Evolutionary conservation across 2,329 filamentous ascomycete species (phyloP), one percentile per base, ranked within the genome.

Genomic region (Periconia sp.): DNA sequence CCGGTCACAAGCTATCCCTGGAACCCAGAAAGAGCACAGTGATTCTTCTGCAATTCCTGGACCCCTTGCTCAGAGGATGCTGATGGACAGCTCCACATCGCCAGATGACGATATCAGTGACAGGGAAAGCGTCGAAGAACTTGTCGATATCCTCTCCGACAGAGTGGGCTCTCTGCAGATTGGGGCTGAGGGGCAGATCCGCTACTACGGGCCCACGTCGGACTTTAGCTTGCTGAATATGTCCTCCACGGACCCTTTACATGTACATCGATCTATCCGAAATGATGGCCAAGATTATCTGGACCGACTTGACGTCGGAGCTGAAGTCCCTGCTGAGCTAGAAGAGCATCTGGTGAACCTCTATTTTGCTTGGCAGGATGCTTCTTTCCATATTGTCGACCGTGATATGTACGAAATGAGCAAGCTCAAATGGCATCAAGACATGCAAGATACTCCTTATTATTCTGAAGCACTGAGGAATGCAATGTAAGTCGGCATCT

Each of bases 261-360:
- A 31, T 31, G 19, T 18, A 4, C 32, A 34, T 12, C 32, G 17
- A n/a, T 18, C 32, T 7, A 19, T 34, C 13, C 16, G 32, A 15
- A 34, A 34, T 23, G 32, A 34, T 12, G 32, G 32, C 16, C 32
- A 34, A 19, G 32, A 34, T n/a, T 34, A 34, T 15, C 19, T 34
- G 19, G 17, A 34, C 13, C 32, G 32, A 11, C 32, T 34, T 19
- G 32, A 34, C 22, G 13, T 34, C 11, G 32, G 32, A 34, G 17
- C 13, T 10, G 32, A 34, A 19, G n/a, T 17, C 6, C 32, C 32
- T 9, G 8, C 32, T 10, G 32, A 17, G 11, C 13, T 34, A 19
- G 32, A 34, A 15, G 13, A 34, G n/a, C 32, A 34, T 19, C 13
- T 34, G 32, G 5, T 34, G 8, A 34, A 19, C 17, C 19, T 34